Conservation (phyloP, 805 yeast species). For the Saturnispora halmiae region DNA sequence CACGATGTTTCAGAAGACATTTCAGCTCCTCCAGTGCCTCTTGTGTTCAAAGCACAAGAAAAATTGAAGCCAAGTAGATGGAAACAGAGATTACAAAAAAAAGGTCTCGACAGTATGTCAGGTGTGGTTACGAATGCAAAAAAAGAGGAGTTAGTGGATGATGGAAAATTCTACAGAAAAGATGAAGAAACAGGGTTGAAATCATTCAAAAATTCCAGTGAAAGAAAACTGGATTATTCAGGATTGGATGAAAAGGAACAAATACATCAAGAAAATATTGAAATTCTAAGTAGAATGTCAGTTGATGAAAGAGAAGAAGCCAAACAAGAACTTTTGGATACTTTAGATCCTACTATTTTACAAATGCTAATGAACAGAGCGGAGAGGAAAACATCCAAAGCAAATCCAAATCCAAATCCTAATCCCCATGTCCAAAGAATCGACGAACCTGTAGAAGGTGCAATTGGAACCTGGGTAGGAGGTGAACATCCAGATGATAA, state of each 20-base stretch:
- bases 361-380: constrained; percentile 49
- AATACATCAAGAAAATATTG: constrained; percentile 69
- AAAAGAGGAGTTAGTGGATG: background rate
- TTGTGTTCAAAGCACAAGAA: constrained; percentile 4
- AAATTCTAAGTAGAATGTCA: constrained; percentile 51
- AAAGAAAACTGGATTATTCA: constrained; percentile 15
- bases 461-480: constrained; percentile 31
- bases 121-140: constrained; percentile 13
- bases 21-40: constrained; percentile 16
- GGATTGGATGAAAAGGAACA: constrained; percentile 54
- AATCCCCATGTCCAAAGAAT: background rate
- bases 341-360: constrained; percentile 61
- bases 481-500: constrained; percentile 23
- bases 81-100: constrained; percentile 35
- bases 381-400: constrained; percentile 34
- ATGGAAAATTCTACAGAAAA: constrained; percentile 6
- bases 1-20: constrained; percentile 36
- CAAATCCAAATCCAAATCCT: constrained; percentile 15
- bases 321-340: constrained; percentile 54
- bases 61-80: constrained; percentile 35
- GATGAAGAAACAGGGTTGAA: constrained; percentile 11
- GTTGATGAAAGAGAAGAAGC: constrained; percentile 56
- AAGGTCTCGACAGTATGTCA: constrained; percentile 26
- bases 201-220: constrained; percentile 13
- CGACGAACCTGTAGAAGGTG: constrained; percentile 21